Evolutionary conservation across 2,329 filamentous ascomycete genomes (phyloP).

Genomic region (Ophiocordyceps unilateralis): DNA sequence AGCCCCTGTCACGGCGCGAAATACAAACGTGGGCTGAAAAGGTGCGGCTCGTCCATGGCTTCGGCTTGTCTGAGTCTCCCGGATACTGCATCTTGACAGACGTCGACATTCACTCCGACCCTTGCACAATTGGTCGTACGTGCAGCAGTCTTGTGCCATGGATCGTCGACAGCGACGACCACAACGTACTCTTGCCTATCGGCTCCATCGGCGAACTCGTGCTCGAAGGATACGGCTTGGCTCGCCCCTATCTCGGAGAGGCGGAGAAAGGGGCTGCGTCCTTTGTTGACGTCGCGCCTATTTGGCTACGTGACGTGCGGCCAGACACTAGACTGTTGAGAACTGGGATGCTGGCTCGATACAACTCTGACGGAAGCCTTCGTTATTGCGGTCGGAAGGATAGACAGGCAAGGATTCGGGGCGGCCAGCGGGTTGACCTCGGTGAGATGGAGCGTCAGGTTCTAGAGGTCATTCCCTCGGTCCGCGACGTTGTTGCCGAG

Average conservation of each 20-base stretch:
- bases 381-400: conserved; percentile 35
- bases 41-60: conserved; percentile 1
- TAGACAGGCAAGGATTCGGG: conserved; percentile 40
- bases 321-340: conserved; percentile 18
- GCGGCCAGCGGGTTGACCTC: conserved; percentile 38
- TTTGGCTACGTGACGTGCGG: conserved; percentile 5
- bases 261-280: conserved; percentile 22
- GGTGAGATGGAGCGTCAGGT: conserved; percentile 11
- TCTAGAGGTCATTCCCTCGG: not conserved
- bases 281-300: conserved; percentile 21
- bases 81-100: conserved; percentile 1
- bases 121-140: conserved; percentile 1
- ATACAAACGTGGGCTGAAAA: conserved; percentile 1
- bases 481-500: conserved; percentile 1
- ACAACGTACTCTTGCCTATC: conserved; percentile 11
- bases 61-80: conserved; percentile 3
- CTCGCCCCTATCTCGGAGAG: conserved; percentile 30
- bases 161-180: conserved; percentile 14
- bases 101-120: not conserved
- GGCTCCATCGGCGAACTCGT: conserved; percentile 18
- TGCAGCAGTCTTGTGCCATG: conserved; percentile 5
- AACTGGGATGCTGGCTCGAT: conserved; percentile 30
- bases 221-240: conserved; percentile 26
- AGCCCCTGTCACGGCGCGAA: conserved; percentile 1
- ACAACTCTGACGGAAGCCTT: conserved; percentile 22